These are phyloP conservation scores for Leptographium procerum DNA, from an alignment of 2,329 filamentous ascomycete genomes.

Conservation along the genomic window DNA sequence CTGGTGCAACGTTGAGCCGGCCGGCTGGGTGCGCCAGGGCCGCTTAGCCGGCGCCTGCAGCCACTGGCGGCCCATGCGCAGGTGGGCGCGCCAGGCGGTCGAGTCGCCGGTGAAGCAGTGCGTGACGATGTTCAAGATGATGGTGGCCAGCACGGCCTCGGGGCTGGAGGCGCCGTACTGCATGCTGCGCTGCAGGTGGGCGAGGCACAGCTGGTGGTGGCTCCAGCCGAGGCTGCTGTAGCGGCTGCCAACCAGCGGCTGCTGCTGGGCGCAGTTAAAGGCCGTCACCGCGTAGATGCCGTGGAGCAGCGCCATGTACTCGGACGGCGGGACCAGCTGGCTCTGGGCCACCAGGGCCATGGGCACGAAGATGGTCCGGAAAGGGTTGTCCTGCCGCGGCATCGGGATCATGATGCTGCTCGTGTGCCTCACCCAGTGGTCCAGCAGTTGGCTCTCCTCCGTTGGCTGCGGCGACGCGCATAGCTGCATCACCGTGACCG, in stretches of 20 bases:
- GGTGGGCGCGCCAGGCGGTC: background rate
- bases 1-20: background rate
- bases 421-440: background rate
- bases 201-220: background rate
- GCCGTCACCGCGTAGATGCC: slow-evolving; percentile 2
- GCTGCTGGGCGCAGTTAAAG: slow-evolving; percentile 1
- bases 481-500: background rate
- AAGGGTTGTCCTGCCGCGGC: background rate
- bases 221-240: background rate
- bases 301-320: background rate
- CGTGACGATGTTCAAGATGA: background rate
- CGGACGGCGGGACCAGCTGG: background rate
- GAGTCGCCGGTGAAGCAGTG: background rate
- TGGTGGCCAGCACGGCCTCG: background rate
- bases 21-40: background rate
- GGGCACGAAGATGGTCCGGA: background rate
- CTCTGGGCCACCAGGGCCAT: background rate
- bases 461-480: background rate
- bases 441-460: background rate
- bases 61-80: background rate
- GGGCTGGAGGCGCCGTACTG: background rate
- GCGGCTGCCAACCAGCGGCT: background rate
- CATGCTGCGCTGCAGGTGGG: background rate
- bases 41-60: background rate
- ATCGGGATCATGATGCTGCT: background rate